Conservation (phyloP, 768 basidiomycete genomes). For the Crassisporium funariophilum region DNA sequence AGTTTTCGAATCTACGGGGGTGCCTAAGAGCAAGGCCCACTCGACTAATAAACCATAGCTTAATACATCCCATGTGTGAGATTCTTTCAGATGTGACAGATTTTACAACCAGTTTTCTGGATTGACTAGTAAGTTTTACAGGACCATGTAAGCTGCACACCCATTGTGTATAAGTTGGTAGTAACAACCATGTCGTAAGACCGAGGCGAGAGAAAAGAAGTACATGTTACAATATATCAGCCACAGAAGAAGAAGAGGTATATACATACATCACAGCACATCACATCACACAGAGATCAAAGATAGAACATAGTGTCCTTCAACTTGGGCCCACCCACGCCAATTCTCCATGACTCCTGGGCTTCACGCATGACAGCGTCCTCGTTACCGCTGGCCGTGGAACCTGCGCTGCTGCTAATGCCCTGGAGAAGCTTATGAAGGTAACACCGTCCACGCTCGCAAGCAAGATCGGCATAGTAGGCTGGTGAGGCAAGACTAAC, state of each 20-base stretch:
- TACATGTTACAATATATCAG: background rate
- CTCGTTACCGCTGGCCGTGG: constrained; percentile 41
- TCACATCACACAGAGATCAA: constrained; percentile 23
- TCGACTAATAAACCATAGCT: too few relatives aligned
- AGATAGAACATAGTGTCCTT: constrained; percentile 81
- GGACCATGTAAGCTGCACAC: too few relatives aligned
- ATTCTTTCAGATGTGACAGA: too few relatives aligned
- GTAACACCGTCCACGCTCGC: constrained; percentile 70
- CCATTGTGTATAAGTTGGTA: too few relatives aligned
- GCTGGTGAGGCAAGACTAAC: constrained; percentile 83
- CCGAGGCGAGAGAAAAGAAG: too few relatives aligned
- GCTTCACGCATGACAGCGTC: constrained; percentile 60
- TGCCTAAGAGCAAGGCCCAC: too few relatives aligned
- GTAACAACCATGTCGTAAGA: too few relatives aligned
- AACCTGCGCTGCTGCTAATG: constrained; percentile 31
- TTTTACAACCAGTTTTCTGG: too few relatives aligned
- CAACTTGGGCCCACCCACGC: constrained; percentile 49
- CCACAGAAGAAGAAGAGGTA: background rate
- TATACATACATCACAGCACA: background rate
- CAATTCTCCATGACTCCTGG: constrained; percentile 51
- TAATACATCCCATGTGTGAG: too few relatives aligned
- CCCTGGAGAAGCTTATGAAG: constrained; percentile 72
- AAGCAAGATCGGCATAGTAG: constrained; percentile 77
- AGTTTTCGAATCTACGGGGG: too few relatives aligned
- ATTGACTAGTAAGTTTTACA: too few relatives aligned